Conservation (phyloP, 2,329 filamentous ascomycete genomes). For the Pezicula neosporulosa region DNA sequence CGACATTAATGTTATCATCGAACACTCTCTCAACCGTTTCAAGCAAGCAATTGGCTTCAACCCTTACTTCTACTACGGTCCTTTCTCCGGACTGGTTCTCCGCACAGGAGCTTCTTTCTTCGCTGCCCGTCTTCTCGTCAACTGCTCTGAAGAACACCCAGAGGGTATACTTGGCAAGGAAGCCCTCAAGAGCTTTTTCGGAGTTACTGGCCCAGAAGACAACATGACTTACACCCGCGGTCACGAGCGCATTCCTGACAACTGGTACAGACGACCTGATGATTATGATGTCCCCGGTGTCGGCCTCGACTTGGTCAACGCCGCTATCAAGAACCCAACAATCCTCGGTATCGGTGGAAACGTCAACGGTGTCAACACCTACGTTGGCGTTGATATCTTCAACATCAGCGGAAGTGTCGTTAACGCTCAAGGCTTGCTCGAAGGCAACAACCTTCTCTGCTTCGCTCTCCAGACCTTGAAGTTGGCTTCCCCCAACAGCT, state of each 20-base stretch:
- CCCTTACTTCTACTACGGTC: conserved; percentile 26
- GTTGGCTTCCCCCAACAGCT: conserved; percentile 36
- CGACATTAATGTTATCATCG: conserved; percentile 28
- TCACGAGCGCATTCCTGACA: neutral
- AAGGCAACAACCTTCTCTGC: conserved; percentile 45
- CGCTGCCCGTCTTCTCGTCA: conserved; percentile 21
- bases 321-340: neutral
- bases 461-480: conserved; percentile 36
- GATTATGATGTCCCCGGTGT: neutral
- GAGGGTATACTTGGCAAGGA: conserved; percentile 24
- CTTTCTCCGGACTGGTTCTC: conserved; percentile 22
- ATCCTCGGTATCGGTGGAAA: conserved; percentile 42
- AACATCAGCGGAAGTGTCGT: conserved; percentile 41
- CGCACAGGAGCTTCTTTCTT: conserved; percentile 19
- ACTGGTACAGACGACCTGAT: neutral
- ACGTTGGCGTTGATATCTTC: conserved; percentile 39
- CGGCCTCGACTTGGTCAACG: neutral
- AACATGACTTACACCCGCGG: conserved; percentile 6
- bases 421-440: conserved; percentile 36
- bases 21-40: conserved; percentile 15
- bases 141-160: conserved; percentile 20
- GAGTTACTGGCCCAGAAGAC: conserved; percentile 2
- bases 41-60: conserved; percentile 23
- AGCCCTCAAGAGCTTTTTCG: conserved; percentile 5
- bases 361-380: conserved; percentile 44